Evolutionary conservation across 768 basidiomycete species (phyloP), one percentile per base, ranked within the genome.

Genomic region (Russula abietina): DNA sequence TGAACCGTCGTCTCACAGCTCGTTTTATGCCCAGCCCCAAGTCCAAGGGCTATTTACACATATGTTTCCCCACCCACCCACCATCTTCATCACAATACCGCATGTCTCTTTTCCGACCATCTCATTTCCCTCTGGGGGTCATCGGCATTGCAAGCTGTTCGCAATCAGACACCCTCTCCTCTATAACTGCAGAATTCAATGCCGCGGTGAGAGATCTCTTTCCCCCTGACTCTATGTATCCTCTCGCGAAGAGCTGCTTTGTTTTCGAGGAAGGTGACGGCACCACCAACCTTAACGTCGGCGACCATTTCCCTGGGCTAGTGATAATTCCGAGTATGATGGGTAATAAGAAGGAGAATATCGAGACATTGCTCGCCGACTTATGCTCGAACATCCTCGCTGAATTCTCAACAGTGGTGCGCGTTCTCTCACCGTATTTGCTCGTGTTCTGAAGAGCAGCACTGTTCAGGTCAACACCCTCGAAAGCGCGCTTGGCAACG

Each of bases 311-410:
- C 16, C 78, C 83, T 30, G 87, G 88, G 19, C 72, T 94, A 41
- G 83, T 90, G 22, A 79, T 91, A 30, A 89, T 97, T 54, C 94
- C 93, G 3, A 84, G 81, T 65, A 82, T 86, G 68, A 91, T 93
- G 84, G 89, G 89, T 7, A 93, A 95, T 69, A 91, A 93, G 72
- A 88, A 84, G 68, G 74, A 92, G 33, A 94, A 95, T 71, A 80
- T 98, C 58, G 91, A 91, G 33, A 93, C 93, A 19, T 75, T 98
- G 46, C 75, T 99, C 59, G 93, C 92, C 19, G 93, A 93, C 70
- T 74, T 97, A 22, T 94, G 92, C 67, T 93, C 93, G 38, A 85
- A 88, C 65, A 83, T 98, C 54, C 77, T 99, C 26, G 83, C 83
- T 24, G 92, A 93, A 72, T 88, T 98, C 67, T 89, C 92, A 41